Percentiles rank a stretch among this genome's conserved stretches.
phyloP scores from a whole-genome alignment of 1,284 basidiomycete species.

The Melampsora larici-populina region DNA sequence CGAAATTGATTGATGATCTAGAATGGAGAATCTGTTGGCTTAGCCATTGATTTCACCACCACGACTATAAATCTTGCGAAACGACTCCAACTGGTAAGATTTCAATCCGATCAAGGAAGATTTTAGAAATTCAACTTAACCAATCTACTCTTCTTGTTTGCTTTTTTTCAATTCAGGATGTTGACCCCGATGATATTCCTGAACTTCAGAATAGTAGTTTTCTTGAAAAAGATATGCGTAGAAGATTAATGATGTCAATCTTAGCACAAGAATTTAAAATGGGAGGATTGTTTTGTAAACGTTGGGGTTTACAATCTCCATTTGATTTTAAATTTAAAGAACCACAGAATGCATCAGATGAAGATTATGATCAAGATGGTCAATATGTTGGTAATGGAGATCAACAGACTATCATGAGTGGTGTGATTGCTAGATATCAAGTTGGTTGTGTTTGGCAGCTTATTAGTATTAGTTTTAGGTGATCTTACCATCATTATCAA shows the following conservation, averaged over 20 bases:
- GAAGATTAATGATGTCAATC: constrained; percentile 24
- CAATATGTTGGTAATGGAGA: neutral
- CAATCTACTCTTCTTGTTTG: neutral
- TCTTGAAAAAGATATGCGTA: constrained; percentile 14
- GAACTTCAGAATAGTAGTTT: neutral
- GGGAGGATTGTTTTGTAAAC: constrained; percentile 29
- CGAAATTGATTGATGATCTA: neutral
- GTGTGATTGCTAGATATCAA: constrained; percentile 8
- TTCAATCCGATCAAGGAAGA: neutral
- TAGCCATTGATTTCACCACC: constrained; percentile 11
- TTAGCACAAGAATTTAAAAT: constrained; percentile 29
- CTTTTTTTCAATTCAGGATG: neutral
- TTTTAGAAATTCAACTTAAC: neutral
- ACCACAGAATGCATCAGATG: constrained; percentile 28
- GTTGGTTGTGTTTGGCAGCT: constrained; percentile 24
- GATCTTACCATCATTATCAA: no score
- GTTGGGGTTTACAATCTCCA: constrained; percentile 20
- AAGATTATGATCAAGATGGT: constrained; percentile 9
- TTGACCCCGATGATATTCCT: constrained; percentile 35
- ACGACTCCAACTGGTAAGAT: constrained; percentile 22
- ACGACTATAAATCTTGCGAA: constrained; percentile 18
- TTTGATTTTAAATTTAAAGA: constrained; percentile 12
- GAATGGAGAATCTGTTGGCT: constrained; percentile 22
- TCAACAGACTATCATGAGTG: constrained; percentile 5
- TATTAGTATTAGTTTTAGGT: constrained; percentile 34